Base-by-base conservation (phyloP, 768 basidiomycete species). In the Tulasnella sp. region DNA sequence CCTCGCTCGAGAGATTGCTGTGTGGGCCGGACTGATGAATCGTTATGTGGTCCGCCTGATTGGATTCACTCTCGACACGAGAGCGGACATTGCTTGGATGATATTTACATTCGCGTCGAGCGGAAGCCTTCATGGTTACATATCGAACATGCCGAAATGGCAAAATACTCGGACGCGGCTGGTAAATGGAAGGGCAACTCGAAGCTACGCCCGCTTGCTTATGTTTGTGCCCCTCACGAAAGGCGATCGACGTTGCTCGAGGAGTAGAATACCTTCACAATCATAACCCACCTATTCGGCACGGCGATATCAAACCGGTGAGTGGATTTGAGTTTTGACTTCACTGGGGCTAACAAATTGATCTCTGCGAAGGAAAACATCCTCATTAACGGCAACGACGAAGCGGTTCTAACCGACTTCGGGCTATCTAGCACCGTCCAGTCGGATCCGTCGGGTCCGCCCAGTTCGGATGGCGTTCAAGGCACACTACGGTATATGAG, bases 201-300 rank as follows among this genome's bases (percentile, higher is more conserved):
- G n/a, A 54, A 54, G 11, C 24, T n/a, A 54, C 7, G 11, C 9
- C 24, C 24, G n/a, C 24, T 12, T 54, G n/a, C n/a, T 54, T 24
- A 54, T 24, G 24, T 5, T 22, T 24, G 2, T 1, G 54, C 4
- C 6, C 8, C 54, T 22, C 54, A 24, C 14, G 31, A 12, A 73
- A 76, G 75, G 75, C 75, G 22, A 18, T 76, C 41, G 48, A 48
- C 46, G 18, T 50, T 48, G 41, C 48, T 37, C 40, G 48, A 22
- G 75, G 75, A 41, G 8, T 76, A 37, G 75, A 42, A 22, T 76
- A 76, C 28, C 75, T 76, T 20, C 75, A 76, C 18, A 76, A 50
- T 48, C 75, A 41, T 37, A 76, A 48, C 48, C 75, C 75, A 22
- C 75, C 75, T 44, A 46, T 76, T 41, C 4, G 41, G 37, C 75